phyloP scores from a whole-genome alignment of 176 grass and related monocot species.

The Paspalum vaginatum region DNA sequence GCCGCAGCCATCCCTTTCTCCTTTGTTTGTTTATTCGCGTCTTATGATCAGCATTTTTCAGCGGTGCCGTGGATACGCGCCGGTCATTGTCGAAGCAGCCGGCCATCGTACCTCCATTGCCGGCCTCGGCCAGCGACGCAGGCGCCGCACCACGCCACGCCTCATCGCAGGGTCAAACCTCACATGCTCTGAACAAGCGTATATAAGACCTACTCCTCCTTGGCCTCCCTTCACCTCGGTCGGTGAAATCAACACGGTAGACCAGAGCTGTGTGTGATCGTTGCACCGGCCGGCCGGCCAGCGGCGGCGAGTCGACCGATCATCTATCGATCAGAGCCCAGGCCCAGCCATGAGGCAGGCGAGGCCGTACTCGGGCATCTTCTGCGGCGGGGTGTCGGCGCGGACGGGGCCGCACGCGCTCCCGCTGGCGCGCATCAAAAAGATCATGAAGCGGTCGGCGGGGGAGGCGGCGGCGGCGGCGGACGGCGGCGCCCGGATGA shows the following conservation, averaged over 20 bases:
- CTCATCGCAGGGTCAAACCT: conserved; percentile 17
- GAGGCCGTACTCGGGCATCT: conserved; percentile 56
- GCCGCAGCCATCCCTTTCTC: neutral
- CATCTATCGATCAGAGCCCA: neutral
- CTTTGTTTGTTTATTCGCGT: neutral
- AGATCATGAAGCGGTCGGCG: conserved; percentile 74
- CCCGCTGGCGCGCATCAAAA: conserved; percentile 76
- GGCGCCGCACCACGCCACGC: neutral
- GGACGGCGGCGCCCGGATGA: conserved; percentile 51
- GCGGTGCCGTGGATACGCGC: too few species aligned
- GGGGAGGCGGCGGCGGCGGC: conserved; percentile 27
- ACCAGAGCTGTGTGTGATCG: neutral
- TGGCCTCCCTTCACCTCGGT: neutral
- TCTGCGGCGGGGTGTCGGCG: conserved; percentile 46
- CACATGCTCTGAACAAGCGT: neutral
- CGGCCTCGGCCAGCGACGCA: conserved; percentile 36
- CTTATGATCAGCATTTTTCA: too few species aligned
- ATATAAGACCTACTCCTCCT: conserved; percentile 1
- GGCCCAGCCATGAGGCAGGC: conserved; percentile 61
- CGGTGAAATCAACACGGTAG: neutral
- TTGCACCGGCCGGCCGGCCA: conserved; percentile 1
- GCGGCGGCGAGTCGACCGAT: neutral
- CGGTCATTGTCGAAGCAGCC: conserved; percentile 43
- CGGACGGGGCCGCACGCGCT: conserved; percentile 70
- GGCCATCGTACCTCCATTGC: conserved; percentile 31